A percentile compares a stretch with the other conserved stretches of the same genome.
Evolutionary conservation across 306 rosid genomes (phyloP).

Genomic region (Fragaria ananassa): DNA sequence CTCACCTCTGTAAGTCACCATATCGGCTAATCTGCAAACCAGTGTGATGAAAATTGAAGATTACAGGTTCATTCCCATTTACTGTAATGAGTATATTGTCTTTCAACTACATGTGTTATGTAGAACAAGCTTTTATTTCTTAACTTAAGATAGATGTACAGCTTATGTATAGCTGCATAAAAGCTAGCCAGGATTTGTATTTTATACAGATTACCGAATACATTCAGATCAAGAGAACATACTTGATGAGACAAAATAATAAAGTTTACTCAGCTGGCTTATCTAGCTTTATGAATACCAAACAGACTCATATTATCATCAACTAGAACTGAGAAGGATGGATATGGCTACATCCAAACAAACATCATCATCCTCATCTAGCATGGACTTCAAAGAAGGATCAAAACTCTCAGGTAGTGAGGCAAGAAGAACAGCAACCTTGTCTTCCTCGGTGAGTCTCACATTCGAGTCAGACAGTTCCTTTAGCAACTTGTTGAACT

Average conservation of each 20-base stretch:
- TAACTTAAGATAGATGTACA: no score
- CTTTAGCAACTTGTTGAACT: not conserved
- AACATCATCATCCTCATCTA: not conserved
- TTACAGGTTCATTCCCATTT: not conserved
- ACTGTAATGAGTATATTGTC: not conserved
- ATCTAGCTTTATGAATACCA: not conserved
- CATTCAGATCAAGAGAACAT: not conserved
- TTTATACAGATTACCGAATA: no score
- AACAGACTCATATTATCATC: not conserved
- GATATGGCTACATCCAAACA: not conserved
- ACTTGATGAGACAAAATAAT: not conserved
- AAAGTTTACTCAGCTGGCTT: not conserved
- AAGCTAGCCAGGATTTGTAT: no score
- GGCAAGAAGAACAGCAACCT: not conserved
- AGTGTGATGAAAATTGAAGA: not conserved
- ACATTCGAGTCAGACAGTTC: not conserved
- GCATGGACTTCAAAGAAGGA: not conserved
- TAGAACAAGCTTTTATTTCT: no score
- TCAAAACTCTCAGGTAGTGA: not conserved
- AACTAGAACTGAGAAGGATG: not conserved
- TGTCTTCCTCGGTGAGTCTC: not conserved
- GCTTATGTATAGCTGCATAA: no score
- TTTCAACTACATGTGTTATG: no score
- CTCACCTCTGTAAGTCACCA: no score
- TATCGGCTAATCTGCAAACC: not conserved